Conservation (phyloP, 192 early-diverging fungal species). For the Coemansia sp. region DNA sequence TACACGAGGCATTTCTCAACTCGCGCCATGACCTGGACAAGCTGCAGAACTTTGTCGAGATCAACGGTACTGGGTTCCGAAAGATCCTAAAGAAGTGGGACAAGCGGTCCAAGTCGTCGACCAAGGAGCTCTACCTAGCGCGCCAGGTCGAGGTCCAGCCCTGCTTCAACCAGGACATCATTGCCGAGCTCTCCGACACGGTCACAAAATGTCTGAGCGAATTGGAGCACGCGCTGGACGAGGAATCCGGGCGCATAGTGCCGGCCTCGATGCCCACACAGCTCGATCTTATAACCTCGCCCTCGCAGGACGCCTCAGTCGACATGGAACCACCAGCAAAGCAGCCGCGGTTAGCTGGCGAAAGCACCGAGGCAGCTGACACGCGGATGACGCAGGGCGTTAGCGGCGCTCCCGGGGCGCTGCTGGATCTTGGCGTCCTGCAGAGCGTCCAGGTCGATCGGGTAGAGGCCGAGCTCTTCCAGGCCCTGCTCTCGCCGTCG, state of each 20-base stretch:
- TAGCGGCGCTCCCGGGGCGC: constrained; percentile 16
- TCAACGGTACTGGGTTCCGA: constrained; percentile 92
- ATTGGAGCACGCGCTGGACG: constrained; percentile 59
- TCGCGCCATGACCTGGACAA: constrained; percentile 93
- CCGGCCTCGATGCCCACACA: constrained; percentile 17
- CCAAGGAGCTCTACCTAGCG: constrained; percentile 95
- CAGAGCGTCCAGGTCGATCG: constrained; percentile 38
- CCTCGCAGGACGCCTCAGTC: constrained; percentile 14
- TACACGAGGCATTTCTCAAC: constrained; percentile 85
- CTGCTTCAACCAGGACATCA: constrained; percentile 90
- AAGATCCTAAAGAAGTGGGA: constrained; percentile 99
- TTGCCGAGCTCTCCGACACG: constrained; percentile 84
- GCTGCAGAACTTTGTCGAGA: constrained; percentile 96
- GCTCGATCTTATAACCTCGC: constrained; percentile 34
- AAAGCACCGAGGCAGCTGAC: not conserved
- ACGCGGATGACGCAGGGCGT: too few species aligned
- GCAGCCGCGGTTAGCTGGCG: not conserved
- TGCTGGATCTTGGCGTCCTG: constrained; percentile 20
- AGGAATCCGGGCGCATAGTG: constrained; percentile 18
- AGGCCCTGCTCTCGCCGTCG: constrained; percentile 9
- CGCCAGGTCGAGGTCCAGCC: constrained; percentile 98
- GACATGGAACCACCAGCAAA: constrained; percentile 1
- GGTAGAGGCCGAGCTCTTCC: constrained; percentile 40
- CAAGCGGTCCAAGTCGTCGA: constrained; percentile 94
- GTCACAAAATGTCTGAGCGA: constrained; percentile 68